Conservation (phyloP, 1,284 basidiomycete species). For the Tilletia horrida region DNA sequence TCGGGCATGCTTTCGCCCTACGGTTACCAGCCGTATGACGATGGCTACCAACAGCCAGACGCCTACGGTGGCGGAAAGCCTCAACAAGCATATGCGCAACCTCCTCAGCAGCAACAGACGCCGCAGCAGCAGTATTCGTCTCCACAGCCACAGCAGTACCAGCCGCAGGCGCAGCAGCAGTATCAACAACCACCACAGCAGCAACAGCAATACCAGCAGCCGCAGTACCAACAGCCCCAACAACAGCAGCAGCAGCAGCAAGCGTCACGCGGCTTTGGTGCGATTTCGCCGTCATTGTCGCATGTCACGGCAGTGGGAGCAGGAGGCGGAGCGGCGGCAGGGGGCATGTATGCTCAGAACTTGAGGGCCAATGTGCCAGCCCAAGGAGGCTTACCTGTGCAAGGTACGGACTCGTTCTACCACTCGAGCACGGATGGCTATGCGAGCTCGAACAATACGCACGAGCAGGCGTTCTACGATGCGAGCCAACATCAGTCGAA, state of each 20-base stretch:
- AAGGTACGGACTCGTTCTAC: neutral
- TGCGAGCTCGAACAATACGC: too few species aligned
- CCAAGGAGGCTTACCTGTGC: neutral
- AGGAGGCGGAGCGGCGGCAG: neutral
- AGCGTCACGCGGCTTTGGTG: too few species aligned
- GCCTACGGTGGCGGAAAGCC: slow-evolving; percentile 2
- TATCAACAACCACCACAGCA: neutral
- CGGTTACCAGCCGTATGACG: slow-evolving; percentile 11
- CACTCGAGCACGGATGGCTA: neutral
- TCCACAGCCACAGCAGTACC: neutral
- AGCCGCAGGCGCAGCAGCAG: neutral
- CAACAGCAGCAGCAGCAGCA: too few species aligned
- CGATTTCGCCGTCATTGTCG: too few species aligned
- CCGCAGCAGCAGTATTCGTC: neutral
- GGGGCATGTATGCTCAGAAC: too few species aligned
- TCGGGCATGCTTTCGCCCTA: slow-evolving; percentile 5
- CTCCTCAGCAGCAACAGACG: neutral
- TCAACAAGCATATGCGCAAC: neutral
- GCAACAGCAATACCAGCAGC: neutral
- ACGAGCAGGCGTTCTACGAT: slow-evolving; percentile 18
- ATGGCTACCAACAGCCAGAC: slow-evolving; percentile 15
- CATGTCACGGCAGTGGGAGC: too few species aligned
- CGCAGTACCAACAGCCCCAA: neutral
- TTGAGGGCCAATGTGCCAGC: neutral
- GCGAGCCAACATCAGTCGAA: slow-evolving; percentile 5